Conservation (phyloP, 495 filamentous ascomycete species). For the Evansstolkia leycettana region DNA sequence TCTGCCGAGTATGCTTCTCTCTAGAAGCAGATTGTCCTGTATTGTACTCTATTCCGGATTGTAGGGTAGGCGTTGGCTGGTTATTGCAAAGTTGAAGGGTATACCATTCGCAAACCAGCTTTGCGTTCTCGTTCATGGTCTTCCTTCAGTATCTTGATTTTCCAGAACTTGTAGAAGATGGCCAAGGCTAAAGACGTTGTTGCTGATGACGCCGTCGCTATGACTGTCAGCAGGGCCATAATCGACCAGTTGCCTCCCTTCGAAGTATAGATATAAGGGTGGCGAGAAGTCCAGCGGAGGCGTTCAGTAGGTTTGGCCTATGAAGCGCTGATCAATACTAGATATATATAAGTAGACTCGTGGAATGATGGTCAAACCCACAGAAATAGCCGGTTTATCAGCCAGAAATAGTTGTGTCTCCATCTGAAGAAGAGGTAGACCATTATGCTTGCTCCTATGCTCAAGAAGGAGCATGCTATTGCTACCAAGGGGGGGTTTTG, state of each 20-base stretch:
- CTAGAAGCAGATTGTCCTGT: too few relatives aligned
- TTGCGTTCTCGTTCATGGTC: not conserved
- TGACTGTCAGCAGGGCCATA: conserved; percentile 27
- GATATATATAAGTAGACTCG: not conserved
- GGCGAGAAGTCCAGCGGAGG: conserved; percentile 31
- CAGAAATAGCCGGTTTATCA: conserved; percentile 7
- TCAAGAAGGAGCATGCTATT: conserved; percentile 4
- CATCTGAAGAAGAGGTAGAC: conserved; percentile 5
- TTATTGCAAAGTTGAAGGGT: too few relatives aligned
- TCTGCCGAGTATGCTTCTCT: too few relatives aligned
- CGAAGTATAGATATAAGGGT: conserved; percentile 37
- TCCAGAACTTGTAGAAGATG: not conserved
- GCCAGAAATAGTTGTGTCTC: conserved; percentile 10
- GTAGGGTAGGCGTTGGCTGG: too few relatives aligned
- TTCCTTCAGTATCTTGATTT: not conserved
- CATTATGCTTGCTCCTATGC: conserved; percentile 1
- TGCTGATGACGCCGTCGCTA: conserved; percentile 1
- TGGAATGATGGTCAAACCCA: not conserved
- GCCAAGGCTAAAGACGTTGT: not conserved
- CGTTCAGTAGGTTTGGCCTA: conserved; percentile 26
- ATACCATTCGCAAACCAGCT: too few relatives aligned
- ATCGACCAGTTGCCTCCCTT: conserved; percentile 31
- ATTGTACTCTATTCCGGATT: too few relatives aligned
- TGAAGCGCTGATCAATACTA: too few relatives aligned
- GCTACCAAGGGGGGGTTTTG: conserved; percentile 4